These are phyloP conservation scores for Xerophyta viscosa DNA, from an alignment of 106 monocot genomes.

Conservation along the genomic window DNA sequence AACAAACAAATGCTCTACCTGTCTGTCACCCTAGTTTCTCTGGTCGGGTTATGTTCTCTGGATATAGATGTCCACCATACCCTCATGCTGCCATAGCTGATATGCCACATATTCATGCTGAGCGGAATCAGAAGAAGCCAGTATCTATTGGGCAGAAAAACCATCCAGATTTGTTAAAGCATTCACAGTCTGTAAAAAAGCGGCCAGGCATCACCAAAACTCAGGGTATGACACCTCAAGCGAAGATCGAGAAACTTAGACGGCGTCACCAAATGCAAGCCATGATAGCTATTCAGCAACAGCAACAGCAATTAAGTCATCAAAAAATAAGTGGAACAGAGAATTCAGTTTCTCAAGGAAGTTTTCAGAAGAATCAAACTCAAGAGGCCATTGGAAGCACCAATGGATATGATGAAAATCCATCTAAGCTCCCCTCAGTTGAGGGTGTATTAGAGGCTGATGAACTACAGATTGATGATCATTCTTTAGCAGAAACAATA, in stretches of 20 bases:
- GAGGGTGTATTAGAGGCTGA: constrained; percentile 37
- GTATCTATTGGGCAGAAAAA: constrained; percentile 12
- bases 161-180: constrained; percentile 19
- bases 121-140: constrained; percentile 15
- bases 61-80: constrained; percentile 42
- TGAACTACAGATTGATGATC: constrained; percentile 36
- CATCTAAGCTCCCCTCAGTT: constrained; percentile 24
- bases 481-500: constrained; percentile 43
- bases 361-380: constrained; percentile 29
- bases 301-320: constrained; percentile 62
- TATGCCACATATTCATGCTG: constrained; percentile 17
- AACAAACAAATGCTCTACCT: constrained; percentile 14
- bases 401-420: constrained; percentile 21
- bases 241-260: constrained; percentile 89
- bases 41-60: constrained; percentile 34
- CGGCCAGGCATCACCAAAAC: constrained; percentile 19
- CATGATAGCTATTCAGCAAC: constrained; percentile 89
- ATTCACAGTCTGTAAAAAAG: constrained; percentile 14
- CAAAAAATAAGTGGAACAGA: constrained; percentile 36
- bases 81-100: constrained; percentile 27
- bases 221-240: constrained; percentile 78
- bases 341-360: constrained; percentile 18
- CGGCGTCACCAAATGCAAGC: constrained; percentile 85
- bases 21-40: constrained; percentile 20
- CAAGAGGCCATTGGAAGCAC: constrained; percentile 13